Evolutionary conservation across 164 flowering plant genomes (phyloP).

Genomic region (Taxillus chinensis): DNA sequence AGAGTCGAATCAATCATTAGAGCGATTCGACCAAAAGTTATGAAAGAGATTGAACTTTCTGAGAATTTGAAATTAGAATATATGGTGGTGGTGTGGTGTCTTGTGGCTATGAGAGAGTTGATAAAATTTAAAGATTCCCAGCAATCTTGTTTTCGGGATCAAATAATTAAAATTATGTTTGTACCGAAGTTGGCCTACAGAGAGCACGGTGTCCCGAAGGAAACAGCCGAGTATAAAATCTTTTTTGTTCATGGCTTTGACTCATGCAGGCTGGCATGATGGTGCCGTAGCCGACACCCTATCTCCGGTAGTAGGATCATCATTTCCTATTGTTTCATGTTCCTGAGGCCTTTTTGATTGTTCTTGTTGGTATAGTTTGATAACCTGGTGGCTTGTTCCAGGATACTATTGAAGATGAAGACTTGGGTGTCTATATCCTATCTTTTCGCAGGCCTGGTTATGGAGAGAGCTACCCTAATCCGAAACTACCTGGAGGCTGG

Average conservation of each 20-base stretch:
- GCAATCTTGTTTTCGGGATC: conserved; percentile 60
- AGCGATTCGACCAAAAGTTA: background rate
- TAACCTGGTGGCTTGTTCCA: conserved; percentile 7
- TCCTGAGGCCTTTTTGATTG: too few species aligned
- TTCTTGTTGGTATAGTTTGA: background rate
- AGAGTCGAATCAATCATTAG: conserved; percentile 8
- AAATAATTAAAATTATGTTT: conserved; percentile 24
- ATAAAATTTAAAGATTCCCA: conserved; percentile 43
- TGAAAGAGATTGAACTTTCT: conserved; percentile 12
- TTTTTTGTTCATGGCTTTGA: conserved; percentile 21
- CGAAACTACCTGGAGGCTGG: conserved; percentile 34
- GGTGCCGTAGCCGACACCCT: conserved; percentile 11
- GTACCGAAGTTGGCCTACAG: conserved; percentile 27
- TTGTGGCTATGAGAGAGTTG: conserved; percentile 44
- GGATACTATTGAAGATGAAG: conserved; percentile 21
- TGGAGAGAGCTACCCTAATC: conserved; percentile 56
- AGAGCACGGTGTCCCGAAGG: conserved; percentile 23
- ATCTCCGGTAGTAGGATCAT: conserved; percentile 31
- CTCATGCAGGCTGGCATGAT: conserved; percentile 22
- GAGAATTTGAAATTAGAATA: conserved; percentile 25
- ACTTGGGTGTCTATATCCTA: conserved; percentile 27
- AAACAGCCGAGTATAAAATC: conserved; percentile 18
- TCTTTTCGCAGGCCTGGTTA: conserved; percentile 48
- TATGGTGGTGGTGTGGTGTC: conserved; percentile 25
- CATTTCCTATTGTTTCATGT: background rate